phyloP scores from a whole-genome alignment of 164 flowering plant species.

The Warburgia ugandensis region DNA sequence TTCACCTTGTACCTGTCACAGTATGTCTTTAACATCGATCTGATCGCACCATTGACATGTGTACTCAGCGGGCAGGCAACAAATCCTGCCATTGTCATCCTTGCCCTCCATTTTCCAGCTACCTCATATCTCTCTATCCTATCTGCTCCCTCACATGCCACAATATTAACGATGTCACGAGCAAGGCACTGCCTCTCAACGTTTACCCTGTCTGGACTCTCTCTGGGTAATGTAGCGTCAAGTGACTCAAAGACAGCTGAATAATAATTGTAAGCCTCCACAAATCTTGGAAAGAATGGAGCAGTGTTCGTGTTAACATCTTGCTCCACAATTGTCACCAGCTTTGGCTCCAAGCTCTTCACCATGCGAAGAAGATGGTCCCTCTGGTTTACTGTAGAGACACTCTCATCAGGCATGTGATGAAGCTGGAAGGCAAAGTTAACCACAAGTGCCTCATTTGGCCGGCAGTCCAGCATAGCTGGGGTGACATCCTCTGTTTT shows the following conservation, averaged over 20 bases:
- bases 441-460: constrained; percentile 69
- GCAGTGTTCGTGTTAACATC: constrained; percentile 90
- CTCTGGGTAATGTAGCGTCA: constrained; percentile 76
- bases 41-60: constrained; percentile 37
- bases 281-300: constrained; percentile 78
- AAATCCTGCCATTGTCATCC: constrained; percentile 98
- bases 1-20: constrained; percentile 61
- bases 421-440: constrained; percentile 98
- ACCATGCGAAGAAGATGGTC: constrained; percentile 90
- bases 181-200: constrained; percentile 93
- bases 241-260: constrained; percentile 85
- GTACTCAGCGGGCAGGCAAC: constrained; percentile 43
- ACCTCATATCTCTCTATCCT: constrained; percentile 92
- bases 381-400: constrained; percentile 74
- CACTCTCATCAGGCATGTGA: constrained; percentile 99
- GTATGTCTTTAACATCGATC: constrained; percentile 46
- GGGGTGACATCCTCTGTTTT: constrained; percentile 56
- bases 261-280: constrained; percentile 85
- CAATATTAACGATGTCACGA: constrained; percentile 81
- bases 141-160: constrained; percentile 95
- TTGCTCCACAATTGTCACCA: constrained; percentile 92
- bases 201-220: constrained; percentile 80
- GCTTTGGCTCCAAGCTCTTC: constrained; percentile 72
- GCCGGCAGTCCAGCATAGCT: constrained; percentile 41
- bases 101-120: constrained; percentile 94